Conservation (phyloP, 2,329 filamentous ascomycete genomes). For the Coniochaeta prunicola region DNA sequence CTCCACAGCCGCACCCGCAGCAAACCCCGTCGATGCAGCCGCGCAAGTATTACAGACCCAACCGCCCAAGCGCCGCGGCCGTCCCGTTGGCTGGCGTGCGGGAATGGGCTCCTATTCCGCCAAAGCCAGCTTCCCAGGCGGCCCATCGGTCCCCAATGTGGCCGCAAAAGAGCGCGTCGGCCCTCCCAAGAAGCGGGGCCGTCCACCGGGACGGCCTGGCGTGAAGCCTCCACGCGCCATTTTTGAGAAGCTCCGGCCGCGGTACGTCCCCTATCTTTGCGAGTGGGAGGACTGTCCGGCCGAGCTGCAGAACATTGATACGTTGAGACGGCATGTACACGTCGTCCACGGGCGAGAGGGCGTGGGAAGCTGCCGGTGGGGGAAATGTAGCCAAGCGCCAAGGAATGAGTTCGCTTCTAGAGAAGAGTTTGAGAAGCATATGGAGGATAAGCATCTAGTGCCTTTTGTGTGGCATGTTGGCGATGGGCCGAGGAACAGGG, state of each 20-base stretch:
- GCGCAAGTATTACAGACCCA: not conserved
- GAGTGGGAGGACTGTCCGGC: conserved; percentile 54
- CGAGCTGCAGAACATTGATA: conserved; percentile 56
- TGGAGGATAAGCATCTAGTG: conserved; percentile 46
- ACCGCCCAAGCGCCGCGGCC: conserved; percentile 23
- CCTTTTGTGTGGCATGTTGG: conserved; percentile 51
- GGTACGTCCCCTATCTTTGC: conserved; percentile 47
- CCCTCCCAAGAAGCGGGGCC: conserved; percentile 29
- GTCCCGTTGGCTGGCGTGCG: conserved; percentile 40
- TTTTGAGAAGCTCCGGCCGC: conserved; percentile 33
- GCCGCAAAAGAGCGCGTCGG: conserved; percentile 27
- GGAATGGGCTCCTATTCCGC: conserved; percentile 22
- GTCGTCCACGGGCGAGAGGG: conserved; percentile 36
- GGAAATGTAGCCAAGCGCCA: conserved; percentile 23
- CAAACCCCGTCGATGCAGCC: too few relatives aligned
- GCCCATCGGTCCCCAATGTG: conserved; percentile 3
- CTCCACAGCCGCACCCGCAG: conserved; percentile 5
- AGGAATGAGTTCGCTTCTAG: not conserved
- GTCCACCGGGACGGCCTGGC: conserved; percentile 19
- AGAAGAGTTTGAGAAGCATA: conserved; percentile 35
- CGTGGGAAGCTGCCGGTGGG: conserved; percentile 29
- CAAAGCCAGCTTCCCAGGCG: conserved; percentile 2
- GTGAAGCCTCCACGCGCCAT: conserved; percentile 17
- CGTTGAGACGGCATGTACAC: conserved; percentile 45
- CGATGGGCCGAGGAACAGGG: conserved; percentile 45